These are phyloP conservation scores for Pythium scleroteichum DNA, from an alignment of 352 stramenopile genomes.

Conservation along the genomic window DNA sequence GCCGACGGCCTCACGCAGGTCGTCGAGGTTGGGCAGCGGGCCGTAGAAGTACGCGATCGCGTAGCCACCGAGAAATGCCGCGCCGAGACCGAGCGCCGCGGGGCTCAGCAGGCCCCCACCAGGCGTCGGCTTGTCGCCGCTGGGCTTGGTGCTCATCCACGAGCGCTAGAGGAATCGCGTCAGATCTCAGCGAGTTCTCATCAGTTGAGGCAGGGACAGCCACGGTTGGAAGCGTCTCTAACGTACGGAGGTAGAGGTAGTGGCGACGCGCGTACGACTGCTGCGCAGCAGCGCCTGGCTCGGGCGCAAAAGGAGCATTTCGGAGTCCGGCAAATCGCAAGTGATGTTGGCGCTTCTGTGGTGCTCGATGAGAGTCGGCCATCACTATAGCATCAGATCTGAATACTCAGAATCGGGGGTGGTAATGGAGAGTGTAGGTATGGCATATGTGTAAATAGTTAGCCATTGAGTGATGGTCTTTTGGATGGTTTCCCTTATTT, in stretches of 20 bases:
- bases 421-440: no score
- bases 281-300: slow-evolving; percentile 26
- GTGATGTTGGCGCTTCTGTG: slow-evolving; percentile 29
- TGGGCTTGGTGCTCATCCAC: slow-evolving; percentile 25
- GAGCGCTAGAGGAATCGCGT: slow-evolving; percentile 10
- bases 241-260: not conserved
- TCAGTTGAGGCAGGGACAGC: not conserved
- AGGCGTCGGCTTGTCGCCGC: not conserved
- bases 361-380: slow-evolving; percentile 32
- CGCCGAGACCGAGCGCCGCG: slow-evolving; percentile 44
- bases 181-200: not conserved
- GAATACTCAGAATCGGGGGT: no score
- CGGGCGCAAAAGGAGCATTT: slow-evolving; percentile 25
- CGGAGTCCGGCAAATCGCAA: slow-evolving; percentile 28
- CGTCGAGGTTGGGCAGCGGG: slow-evolving; percentile 60
- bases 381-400: no score
- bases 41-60: slow-evolving; percentile 72
- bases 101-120: slow-evolving; percentile 34
- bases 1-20: slow-evolving; percentile 42
- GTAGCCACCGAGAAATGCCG: slow-evolving; percentile 63
- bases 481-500: no score
- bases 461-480: no score
- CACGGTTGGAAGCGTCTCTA: not conserved
- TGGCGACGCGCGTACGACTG: slow-evolving; percentile 1
- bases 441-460: no score